phyloP scores from a whole-genome alignment of 73 alveolate species.

The Stentor coeruleus region DNA sequence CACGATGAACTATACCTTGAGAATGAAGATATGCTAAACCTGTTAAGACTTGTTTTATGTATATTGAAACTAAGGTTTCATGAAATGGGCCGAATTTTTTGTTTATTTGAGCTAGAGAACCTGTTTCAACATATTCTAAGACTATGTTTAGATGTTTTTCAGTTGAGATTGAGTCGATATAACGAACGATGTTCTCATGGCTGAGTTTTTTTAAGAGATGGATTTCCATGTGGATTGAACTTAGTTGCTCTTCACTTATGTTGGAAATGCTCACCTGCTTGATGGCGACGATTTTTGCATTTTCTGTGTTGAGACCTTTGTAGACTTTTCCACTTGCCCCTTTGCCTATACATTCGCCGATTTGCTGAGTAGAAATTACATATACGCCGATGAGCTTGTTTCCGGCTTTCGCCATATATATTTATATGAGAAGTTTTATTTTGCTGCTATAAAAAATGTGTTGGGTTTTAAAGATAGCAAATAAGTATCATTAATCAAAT shows the following conservation, averaged over 20 bases:
- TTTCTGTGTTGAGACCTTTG: conserved; percentile 87
- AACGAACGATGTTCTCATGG: conserved; percentile 93
- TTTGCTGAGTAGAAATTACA: neutral
- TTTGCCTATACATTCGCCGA: conserved; percentile 73
- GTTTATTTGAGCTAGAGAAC: conserved; percentile 77
- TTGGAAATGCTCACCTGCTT: conserved; percentile 75
- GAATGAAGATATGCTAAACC: conserved; percentile 93
- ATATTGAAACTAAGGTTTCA: conserved; percentile 89
- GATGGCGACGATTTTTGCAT: conserved; percentile 92
- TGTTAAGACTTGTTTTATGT: conserved; percentile 84
- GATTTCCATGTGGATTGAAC: conserved; percentile 82
- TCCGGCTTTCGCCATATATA: neutral
- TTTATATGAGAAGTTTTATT: too few relatives aligned
- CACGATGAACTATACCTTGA: conserved; percentile 94
- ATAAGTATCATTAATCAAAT: too few relatives aligned
- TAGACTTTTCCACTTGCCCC: conserved; percentile 97
- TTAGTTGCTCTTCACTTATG: conserved; percentile 67
- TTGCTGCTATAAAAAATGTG: too few relatives aligned
- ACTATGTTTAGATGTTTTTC: conserved; percentile 83
- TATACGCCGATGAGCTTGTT: neutral
- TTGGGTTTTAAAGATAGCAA: too few relatives aligned
- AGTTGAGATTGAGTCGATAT: conserved; percentile 83
- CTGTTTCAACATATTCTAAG: conserved; percentile 91
- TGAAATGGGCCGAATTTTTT: conserved; percentile 87
- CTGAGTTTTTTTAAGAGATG: conserved; percentile 78